Evolutionary conservation across 352 stramenopile genomes (phyloP).

Genomic region (Achlya hypogyna): DNA sequence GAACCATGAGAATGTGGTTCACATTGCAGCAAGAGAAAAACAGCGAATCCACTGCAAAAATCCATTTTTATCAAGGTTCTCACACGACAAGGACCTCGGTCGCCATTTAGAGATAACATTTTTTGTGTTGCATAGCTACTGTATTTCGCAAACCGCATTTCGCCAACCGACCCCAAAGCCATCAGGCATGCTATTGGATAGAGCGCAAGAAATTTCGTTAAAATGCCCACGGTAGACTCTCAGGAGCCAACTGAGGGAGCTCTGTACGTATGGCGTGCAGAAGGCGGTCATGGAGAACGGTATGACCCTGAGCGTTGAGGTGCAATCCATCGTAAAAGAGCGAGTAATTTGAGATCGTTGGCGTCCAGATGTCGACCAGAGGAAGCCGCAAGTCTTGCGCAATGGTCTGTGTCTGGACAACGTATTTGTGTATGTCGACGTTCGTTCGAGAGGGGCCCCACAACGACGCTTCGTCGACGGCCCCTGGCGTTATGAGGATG

Average conservation of each 20-base stretch:
- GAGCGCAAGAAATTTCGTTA: too few relatives aligned
- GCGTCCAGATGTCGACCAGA: neutral
- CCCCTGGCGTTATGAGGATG: constrained; percentile 2
- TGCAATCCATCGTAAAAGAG: constrained; percentile 6
- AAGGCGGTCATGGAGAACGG: neutral
- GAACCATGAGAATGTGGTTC: too few relatives aligned
- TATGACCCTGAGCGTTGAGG: neutral
- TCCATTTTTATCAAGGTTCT: too few relatives aligned
- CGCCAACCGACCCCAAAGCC: too few relatives aligned
- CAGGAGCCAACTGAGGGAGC: neutral
- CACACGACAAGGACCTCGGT: too few relatives aligned
- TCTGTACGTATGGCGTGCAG: neutral
- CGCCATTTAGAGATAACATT: too few relatives aligned
- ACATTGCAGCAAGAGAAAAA: too few relatives aligned
- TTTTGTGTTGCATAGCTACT: too few relatives aligned
- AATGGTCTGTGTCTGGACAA: neutral
- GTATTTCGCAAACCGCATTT: too few relatives aligned
- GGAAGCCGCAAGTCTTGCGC: neutral
- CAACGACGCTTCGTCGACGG: neutral
- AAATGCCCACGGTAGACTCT: neutral
- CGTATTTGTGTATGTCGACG: neutral
- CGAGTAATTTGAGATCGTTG: neutral
- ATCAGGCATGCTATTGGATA: too few relatives aligned
- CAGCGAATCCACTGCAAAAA: too few relatives aligned
- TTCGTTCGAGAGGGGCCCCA: constrained; percentile 1